These are phyloP conservation scores for Aspergillus cejpii DNA, from an alignment of 2,329 filamentous ascomycete species.

Conservation along the genomic window DNA sequence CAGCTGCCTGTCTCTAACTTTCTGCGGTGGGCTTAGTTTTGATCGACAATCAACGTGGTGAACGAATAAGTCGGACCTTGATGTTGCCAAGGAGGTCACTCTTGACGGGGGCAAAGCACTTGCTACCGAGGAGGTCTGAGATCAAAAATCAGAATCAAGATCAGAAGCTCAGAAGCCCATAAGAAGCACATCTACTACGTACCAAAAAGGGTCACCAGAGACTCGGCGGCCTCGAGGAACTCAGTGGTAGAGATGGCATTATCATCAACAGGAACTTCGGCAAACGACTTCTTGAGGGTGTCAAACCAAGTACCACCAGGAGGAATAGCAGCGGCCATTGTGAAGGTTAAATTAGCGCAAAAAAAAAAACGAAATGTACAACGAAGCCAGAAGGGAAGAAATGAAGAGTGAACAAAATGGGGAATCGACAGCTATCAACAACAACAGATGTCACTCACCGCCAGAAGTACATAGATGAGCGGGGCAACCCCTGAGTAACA, in stretches of 20 bases:
- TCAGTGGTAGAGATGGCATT: constrained; percentile 74
- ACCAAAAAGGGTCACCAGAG: constrained; percentile 83
- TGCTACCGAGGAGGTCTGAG: constrained; percentile 54
- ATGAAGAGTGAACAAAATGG: constrained; percentile 4
- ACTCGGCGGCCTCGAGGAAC: constrained; percentile 88
- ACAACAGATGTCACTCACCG: constrained; percentile 24
- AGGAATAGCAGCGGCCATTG: constrained; percentile 44
- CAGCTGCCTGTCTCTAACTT: constrained; percentile 77
- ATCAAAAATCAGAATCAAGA: constrained; percentile 9
- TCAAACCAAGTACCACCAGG: constrained; percentile 75
- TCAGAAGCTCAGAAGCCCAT: background rate
- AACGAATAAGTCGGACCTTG: constrained; percentile 53
- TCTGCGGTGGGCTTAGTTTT: constrained; percentile 48
- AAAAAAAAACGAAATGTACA: background rate
- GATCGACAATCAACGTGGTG: constrained; percentile 1
- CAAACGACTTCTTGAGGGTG: constrained; percentile 75
- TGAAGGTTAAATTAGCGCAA: constrained; percentile 7
- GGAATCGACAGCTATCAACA: constrained; percentile 11
- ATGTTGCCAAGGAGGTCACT: constrained; percentile 85
- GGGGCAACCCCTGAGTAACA: constrained; percentile 17
- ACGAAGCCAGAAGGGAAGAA: constrained; percentile 1
- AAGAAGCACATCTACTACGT: constrained; percentile 16
- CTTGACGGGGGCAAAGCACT: constrained; percentile 86
- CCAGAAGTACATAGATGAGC: constrained; percentile 23
- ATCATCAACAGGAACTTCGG: constrained; percentile 71